These are phyloP conservation scores for Hymenoscyphus occultus DNA, from an alignment of 2,329 filamentous ascomycete genomes.

Conservation along the genomic window DNA sequence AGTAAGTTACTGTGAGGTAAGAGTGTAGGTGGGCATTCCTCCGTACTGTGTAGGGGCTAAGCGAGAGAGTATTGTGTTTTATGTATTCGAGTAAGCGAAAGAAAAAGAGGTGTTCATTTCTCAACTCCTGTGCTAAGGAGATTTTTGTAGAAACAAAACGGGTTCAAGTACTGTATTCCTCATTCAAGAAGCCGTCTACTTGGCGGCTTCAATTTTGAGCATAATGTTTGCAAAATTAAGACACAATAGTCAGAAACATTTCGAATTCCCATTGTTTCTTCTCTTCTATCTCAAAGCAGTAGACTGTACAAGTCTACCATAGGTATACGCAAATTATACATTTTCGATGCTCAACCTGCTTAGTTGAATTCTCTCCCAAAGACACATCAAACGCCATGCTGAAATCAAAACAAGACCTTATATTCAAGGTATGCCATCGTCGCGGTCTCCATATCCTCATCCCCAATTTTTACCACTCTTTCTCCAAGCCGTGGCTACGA, in stretches of 20 bases:
- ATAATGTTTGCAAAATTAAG: no score
- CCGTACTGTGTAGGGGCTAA: no score
- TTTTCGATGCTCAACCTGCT: background rate
- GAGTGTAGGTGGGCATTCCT: no score
- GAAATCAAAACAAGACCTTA: background rate
- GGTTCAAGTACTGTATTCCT: no score
- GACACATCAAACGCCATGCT: conserved; percentile 3
- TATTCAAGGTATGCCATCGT: background rate
- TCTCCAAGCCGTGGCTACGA: background rate
- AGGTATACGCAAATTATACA: conserved; percentile 1
- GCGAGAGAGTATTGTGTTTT: no score
- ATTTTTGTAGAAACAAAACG: no score
- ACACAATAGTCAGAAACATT: background rate
- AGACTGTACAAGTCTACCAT: background rate
- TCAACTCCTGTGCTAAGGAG: no score
- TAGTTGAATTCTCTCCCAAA: background rate
- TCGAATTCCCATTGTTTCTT: background rate
- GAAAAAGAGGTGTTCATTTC: no score
- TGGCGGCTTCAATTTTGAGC: no score
- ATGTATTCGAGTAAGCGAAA: no score
- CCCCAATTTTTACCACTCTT: background rate
- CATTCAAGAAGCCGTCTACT: no score
- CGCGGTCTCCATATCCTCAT: background rate
- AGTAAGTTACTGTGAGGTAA: no score
- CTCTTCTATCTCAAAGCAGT: background rate